Percentiles rank a stretch among this genome's conserved stretches.
phyloP scores from a whole-genome alignment of 495 filamentous ascomycete genomes.

The Bacidia rubella region DNA sequence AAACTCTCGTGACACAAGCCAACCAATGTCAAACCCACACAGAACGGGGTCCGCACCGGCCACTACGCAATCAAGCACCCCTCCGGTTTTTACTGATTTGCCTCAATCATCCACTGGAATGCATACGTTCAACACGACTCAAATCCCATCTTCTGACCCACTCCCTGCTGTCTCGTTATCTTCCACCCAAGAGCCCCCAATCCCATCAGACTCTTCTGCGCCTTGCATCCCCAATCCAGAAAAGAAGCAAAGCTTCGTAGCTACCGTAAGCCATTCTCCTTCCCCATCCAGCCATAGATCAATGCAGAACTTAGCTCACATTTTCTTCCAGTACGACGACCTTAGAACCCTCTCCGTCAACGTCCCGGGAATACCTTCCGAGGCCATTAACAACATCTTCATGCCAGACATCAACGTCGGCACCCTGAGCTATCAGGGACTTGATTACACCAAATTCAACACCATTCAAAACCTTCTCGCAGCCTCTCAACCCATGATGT shows the following conservation, averaged over 20 bases:
- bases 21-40: not conserved
- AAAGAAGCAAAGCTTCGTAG: not conserved
- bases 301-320: not conserved
- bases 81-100: not conserved
- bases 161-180: not conserved
- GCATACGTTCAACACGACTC: no score
- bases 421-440: slow-evolving; percentile 7
- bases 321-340: not conserved
- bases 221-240: not conserved
- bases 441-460: slow-evolving; percentile 10
- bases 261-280: not conserved
- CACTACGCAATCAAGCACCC: not conserved
- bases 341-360: not conserved
- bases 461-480: slow-evolving; percentile 2
- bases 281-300: not conserved
- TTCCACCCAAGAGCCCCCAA: not conserved
- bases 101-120: not conserved
- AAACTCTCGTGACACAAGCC: not conserved
- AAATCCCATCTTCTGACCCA: no score
- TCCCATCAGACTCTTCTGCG: not conserved
- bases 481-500: not conserved
- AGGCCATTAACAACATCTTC: no score
- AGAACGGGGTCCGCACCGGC: not conserved
- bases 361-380: no score
- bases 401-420: not conserved